These are phyloP conservation scores for Colletotrichum viniferum DNA, from an alignment of 2,329 filamentous ascomycete species.

Conservation along the genomic window DNA sequence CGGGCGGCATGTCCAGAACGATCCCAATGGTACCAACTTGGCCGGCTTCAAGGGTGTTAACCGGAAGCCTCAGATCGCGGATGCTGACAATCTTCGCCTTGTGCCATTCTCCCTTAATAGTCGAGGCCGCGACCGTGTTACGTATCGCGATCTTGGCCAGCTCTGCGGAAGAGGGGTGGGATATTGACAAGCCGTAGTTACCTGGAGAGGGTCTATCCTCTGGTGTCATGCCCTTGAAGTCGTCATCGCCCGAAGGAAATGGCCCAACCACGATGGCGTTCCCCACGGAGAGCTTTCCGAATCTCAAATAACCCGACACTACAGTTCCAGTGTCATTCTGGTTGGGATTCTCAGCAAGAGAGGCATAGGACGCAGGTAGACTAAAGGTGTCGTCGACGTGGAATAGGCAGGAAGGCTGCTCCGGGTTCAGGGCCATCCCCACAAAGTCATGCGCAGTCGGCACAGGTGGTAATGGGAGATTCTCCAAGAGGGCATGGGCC, in stretches of 20 bases:
- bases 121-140: conserved; percentile 56
- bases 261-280: conserved; percentile 82
- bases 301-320: conserved; percentile 83
- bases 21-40: conserved; percentile 92
- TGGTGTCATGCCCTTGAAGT: conserved; percentile 40
- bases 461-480: conserved; percentile 70
- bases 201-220: conserved; percentile 53
- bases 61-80: conserved; percentile 84
- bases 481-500: conserved; percentile 80
- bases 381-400: conserved; percentile 92
- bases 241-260: conserved; percentile 65
- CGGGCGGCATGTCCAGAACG: conserved; percentile 54
- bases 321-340: conserved; percentile 67
- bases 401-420: conserved; percentile 72
- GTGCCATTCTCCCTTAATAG: conserved; percentile 74
- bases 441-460: conserved; percentile 59
- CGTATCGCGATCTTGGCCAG: conserved; percentile 56
- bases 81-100: conserved; percentile 82
- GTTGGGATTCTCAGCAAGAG: conserved; percentile 38
- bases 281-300: conserved; percentile 77
- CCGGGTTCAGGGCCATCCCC: conserved; percentile 60
- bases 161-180: conserved; percentile 58
- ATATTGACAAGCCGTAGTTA: conserved; percentile 54
- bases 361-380: conserved; percentile 66
- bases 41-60: conserved; percentile 74